Conservation (phyloP, 2,329 filamentous ascomycete genomes). For the Colletotrichum musicola region DNA sequence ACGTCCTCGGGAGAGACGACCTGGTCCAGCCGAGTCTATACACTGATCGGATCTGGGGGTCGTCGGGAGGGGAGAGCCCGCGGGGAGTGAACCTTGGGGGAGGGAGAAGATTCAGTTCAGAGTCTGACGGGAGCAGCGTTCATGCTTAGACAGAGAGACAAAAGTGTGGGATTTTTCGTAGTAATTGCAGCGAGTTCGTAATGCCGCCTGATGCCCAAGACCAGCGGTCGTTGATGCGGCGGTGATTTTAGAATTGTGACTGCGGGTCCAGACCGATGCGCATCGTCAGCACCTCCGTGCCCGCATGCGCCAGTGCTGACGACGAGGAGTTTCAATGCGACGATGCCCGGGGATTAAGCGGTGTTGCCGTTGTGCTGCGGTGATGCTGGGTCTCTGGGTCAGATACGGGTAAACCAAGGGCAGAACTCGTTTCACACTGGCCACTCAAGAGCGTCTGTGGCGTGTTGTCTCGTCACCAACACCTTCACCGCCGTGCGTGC, state of each 20-base stretch:
- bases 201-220: not conserved
- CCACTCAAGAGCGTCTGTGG: not conserved
- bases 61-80: not conserved
- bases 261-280: conserved; percentile 3
- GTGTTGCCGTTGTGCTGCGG: no score
- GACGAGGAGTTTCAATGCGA: conserved; percentile 3
- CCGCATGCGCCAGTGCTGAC: not conserved
- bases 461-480: not conserved
- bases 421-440: not conserved
- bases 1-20: conserved; percentile 42
- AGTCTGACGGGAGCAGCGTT: conserved; percentile 13
- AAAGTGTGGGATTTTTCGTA: not conserved
- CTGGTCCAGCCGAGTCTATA: conserved; percentile 51
- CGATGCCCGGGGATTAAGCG: not conserved
- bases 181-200: not conserved
- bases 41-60: conserved; percentile 49
- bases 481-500: not conserved
- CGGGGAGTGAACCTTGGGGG: not conserved
- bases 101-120: conserved; percentile 10
- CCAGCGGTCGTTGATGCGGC: not conserved
- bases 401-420: not conserved
- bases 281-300: not conserved
- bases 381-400: not conserved
- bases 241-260: not conserved
- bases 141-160: conserved; percentile 13